phyloP scores from a whole-genome alignment of 306 rosid genomes.

The Urtica urens region DNA sequence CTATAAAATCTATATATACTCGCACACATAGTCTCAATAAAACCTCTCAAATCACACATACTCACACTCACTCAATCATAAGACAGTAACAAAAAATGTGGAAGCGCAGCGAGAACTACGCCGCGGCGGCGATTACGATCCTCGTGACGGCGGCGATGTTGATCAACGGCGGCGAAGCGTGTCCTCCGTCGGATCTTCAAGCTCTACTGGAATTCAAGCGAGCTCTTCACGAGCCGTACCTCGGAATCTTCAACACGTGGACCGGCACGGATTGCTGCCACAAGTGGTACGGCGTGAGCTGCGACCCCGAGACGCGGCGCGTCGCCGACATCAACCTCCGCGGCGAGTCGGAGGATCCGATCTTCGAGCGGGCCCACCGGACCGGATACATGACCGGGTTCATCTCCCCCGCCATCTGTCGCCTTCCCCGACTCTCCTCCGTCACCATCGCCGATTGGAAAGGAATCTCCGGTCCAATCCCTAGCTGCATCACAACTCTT shows the following conservation, averaged over 20 bases:
- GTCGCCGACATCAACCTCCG: constrained; percentile 94
- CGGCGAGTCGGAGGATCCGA: constrained; percentile 76
- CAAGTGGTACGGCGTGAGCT: constrained; percentile 79
- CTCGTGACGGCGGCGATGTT: background rate
- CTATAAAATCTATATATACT: no score
- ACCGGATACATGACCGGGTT: constrained; percentile 81
- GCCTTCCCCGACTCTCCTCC: constrained; percentile 56
- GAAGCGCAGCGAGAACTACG: no score
- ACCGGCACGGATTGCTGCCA: constrained; percentile 69
- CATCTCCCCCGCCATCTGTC: constrained; percentile 65
- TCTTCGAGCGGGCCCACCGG: constrained; percentile 39
- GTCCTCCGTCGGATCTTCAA: constrained; percentile 64
- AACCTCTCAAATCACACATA: background rate
- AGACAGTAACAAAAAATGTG: background rate
- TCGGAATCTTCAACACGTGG: constrained; percentile 80
- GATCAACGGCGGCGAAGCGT: constrained; percentile 22
- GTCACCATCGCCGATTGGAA: constrained; percentile 84
- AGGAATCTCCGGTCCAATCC: constrained; percentile 86
- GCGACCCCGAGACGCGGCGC: constrained; percentile 45
- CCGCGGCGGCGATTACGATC: background rate
- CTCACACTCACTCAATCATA: background rate
- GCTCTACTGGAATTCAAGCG: constrained; percentile 65
- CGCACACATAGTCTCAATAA: no score
- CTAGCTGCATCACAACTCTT: constrained; percentile 44
- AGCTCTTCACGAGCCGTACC: constrained; percentile 47